phyloP scores from a whole-genome alignment of 495 filamentous ascomycete species.

The Penicillium samsonianum region DNA sequence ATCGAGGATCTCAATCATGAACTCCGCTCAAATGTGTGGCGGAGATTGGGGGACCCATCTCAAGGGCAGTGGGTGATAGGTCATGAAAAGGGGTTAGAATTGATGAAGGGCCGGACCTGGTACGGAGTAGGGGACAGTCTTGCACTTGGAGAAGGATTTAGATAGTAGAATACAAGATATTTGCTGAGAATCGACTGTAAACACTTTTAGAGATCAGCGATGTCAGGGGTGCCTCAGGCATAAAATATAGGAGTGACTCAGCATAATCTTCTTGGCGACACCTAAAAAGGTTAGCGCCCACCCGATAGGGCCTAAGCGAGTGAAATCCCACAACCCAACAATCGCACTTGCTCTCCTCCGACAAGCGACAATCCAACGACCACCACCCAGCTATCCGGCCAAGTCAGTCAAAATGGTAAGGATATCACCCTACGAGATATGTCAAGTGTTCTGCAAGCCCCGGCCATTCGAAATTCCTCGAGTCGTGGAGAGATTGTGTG shows the following conservation, averaged over 20 bases:
- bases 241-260: constrained; percentile 26
- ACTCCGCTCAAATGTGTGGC: constrained; percentile 69
- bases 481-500: constrained; percentile 20
- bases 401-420: constrained; percentile 65
- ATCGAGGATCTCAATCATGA: constrained; percentile 77
- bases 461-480: constrained; percentile 15
- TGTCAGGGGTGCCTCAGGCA: constrained; percentile 11
- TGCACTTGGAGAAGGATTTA: constrained; percentile 57
- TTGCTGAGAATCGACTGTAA: neutral
- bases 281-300: constrained; percentile 37
- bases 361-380: constrained; percentile 53
- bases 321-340: constrained; percentile 51
- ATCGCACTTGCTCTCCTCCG: constrained; percentile 44
- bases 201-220: neutral
- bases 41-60: constrained; percentile 47
- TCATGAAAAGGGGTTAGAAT: constrained; percentile 72
- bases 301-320: constrained; percentile 54
- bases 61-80: constrained; percentile 71
- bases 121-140: constrained; percentile 77
- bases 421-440: constrained; percentile 18
- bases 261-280: constrained; percentile 18
- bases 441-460: constrained; percentile 26
- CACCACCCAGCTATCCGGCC: constrained; percentile 49
- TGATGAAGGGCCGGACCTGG: constrained; percentile 71
- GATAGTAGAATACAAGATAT: constrained; percentile 11